A percentile compares a stretch with the other conserved stretches of the same genome.
Conservation (phyloP, 495 filamentous ascomycete species). For the Lophiotrema nucula region DNA sequence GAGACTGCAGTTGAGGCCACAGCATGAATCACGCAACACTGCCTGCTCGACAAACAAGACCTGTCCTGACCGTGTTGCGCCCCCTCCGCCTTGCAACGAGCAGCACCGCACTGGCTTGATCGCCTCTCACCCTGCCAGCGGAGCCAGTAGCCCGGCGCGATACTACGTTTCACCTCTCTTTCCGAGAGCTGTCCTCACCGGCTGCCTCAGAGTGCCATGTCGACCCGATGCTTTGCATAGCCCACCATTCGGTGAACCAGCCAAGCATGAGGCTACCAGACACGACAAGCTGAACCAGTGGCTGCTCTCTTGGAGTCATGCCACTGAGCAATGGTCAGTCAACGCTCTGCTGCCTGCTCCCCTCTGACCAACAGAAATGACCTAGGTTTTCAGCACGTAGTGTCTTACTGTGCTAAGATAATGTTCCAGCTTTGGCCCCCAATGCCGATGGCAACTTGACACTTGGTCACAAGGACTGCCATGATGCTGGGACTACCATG, state of each 20-base stretch:
- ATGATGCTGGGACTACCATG: too few relatives aligned
- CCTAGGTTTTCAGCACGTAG: background rate
- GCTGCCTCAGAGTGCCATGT: background rate
- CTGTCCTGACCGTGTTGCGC: conserved; percentile 5
- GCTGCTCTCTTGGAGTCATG: background rate
- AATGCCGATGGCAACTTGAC: too few relatives aligned
- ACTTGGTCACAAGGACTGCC: too few relatives aligned
- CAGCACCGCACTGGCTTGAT: too few relatives aligned
- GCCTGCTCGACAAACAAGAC: conserved; percentile 1
- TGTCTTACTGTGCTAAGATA: too few relatives aligned
- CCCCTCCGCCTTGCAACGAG: conserved; percentile 17
- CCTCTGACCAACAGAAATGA: conserved; percentile 12
- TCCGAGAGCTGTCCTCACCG: conserved; percentile 8
- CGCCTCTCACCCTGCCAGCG: background rate
- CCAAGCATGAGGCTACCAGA: background rate
- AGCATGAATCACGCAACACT: too few relatives aligned
- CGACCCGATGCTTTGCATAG: conserved; percentile 10
- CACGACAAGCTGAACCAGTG: background rate
- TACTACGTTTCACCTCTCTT: conserved; percentile 19
- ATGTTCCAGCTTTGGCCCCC: too few relatives aligned
- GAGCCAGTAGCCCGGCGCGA: background rate
- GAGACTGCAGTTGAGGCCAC: conserved; percentile 24
- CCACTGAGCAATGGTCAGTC: too few relatives aligned
- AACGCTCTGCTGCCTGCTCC: background rate
- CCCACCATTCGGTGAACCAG: conserved; percentile 19